Conservation (phyloP, 495 filamentous ascomycete species). For the Aspergillus saccharolyticus region DNA sequence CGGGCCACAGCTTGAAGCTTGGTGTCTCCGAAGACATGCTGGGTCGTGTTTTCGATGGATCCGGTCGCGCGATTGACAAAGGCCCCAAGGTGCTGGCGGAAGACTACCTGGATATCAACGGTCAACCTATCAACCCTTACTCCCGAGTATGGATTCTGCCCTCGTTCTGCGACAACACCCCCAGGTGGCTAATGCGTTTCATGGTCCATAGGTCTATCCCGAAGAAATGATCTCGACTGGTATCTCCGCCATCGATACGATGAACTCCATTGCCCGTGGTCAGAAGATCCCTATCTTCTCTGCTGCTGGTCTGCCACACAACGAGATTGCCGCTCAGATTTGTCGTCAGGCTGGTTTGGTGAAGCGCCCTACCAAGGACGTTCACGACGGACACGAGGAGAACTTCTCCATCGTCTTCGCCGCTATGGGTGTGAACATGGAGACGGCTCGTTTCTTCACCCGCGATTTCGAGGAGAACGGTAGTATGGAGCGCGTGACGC, state of each 20-base stretch:
- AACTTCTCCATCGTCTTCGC: constrained; percentile 99
- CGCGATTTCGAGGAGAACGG: constrained; percentile 99
- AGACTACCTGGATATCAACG: constrained; percentile 98
- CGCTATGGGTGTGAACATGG: constrained; percentile 99
- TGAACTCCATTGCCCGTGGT: constrained; percentile 99
- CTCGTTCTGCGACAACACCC: not conserved
- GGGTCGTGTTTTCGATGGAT: constrained; percentile 97
- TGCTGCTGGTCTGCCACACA: constrained; percentile 94
- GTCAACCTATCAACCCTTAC: constrained; percentile 98
- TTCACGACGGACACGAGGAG: constrained; percentile 95
- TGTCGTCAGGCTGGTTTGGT: constrained; percentile 94
- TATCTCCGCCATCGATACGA: constrained; percentile 99
- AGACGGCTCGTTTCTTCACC: constrained; percentile 97
- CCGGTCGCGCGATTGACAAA: constrained; percentile 95
- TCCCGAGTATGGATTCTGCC: constrained; percentile 61
- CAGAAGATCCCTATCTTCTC: constrained; percentile 99
- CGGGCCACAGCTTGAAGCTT: constrained; percentile 92
- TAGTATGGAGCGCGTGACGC: constrained; percentile 90
- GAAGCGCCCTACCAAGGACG: constrained; percentile 82
- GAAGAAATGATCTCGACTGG: constrained; percentile 99
- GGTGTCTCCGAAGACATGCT: constrained; percentile 99
- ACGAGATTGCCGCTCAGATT: constrained; percentile 98
- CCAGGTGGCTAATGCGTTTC: constrained; percentile 16
- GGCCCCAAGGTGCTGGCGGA: constrained; percentile 97
- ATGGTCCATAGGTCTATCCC: constrained; percentile 70